Evolutionary conservation across 257 asterid species (phyloP).

Genomic region (Ligustrum vulgare): DNA sequence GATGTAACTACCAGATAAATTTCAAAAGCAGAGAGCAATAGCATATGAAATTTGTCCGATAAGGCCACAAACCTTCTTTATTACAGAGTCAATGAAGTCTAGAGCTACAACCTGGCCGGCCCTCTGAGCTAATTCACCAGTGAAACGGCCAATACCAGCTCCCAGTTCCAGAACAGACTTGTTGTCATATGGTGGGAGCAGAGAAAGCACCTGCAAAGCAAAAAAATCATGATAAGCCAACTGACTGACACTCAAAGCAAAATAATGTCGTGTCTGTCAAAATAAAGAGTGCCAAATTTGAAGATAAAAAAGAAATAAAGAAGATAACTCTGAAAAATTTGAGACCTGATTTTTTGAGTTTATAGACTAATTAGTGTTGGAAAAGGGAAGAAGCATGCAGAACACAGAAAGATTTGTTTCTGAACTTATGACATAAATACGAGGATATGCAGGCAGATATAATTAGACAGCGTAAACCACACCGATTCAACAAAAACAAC

Average conservation of each 20-base stretch:
- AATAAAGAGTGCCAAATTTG: background rate
- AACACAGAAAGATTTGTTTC: background rate
- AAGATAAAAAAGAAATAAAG: background rate
- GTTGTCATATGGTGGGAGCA: slow-evolving; percentile 82
- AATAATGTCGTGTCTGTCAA: background rate
- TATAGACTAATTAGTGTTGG: background rate
- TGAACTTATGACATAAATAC: background rate
- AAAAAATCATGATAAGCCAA: background rate
- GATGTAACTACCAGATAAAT: background rate
- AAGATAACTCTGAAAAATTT: background rate
- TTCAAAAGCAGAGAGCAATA: background rate
- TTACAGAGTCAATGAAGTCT: slow-evolving; percentile 84
- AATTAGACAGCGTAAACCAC: background rate
- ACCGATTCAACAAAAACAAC: background rate
- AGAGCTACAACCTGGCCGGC: slow-evolving; percentile 74
- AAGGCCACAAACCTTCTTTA: slow-evolving; percentile 62
- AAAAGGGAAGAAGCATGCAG: background rate
- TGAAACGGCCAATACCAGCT: slow-evolving; percentile 99
- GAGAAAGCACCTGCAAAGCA: slow-evolving; percentile 64
- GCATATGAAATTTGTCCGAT: slow-evolving; percentile 15
- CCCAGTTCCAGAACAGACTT: slow-evolving; percentile 90
- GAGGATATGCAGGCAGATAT: background rate
- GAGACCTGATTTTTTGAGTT: background rate
- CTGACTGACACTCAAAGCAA: background rate
- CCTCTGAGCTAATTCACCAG: slow-evolving; percentile 76